phyloP scores from a whole-genome alignment of 2,329 filamentous ascomycete species.

The Coniella vitis region DNA sequence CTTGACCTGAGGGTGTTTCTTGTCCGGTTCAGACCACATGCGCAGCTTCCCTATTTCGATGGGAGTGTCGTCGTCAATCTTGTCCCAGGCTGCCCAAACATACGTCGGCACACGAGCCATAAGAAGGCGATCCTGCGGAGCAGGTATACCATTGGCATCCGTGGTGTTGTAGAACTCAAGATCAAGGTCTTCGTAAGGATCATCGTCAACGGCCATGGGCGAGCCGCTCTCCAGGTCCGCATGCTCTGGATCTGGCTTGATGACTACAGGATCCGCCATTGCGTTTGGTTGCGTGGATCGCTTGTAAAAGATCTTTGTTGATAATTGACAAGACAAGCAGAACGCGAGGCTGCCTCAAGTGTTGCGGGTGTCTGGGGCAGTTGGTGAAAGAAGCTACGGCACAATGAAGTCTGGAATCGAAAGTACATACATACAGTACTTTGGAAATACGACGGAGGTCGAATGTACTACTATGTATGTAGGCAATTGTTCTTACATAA shows the following conservation, averaged over 20 bases:
- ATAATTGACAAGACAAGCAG: too few relatives aligned
- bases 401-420: too few relatives aligned
- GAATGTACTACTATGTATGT: too few relatives aligned
- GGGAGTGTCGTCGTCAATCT: conserved; percentile 72
- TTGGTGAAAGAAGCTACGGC: too few relatives aligned
- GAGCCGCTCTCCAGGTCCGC: conserved; percentile 35
- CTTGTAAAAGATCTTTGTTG: too few relatives aligned
- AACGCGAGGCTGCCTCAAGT: too few relatives aligned
- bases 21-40: conserved; percentile 47
- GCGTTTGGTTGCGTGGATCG: not conserved
- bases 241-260: conserved; percentile 40
- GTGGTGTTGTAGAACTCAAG: conserved; percentile 46
- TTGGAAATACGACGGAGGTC: too few relatives aligned
- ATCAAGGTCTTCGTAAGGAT: conserved; percentile 54
- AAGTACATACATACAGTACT: too few relatives aligned
- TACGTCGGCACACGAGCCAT: conserved; percentile 72
- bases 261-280: conserved; percentile 21
- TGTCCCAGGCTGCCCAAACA: conserved; percentile 72
- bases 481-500: too few relatives aligned
- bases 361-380: too few relatives aligned
- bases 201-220: conserved; percentile 47
- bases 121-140: conserved; percentile 48
- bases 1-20: conserved; percentile 8
- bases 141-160: conserved; percentile 22
- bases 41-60: conserved; percentile 73